Evolutionary conservation across 495 filamentous ascomycete species (phyloP).

Genomic region (Clohesyomyces aquaticus): DNA sequence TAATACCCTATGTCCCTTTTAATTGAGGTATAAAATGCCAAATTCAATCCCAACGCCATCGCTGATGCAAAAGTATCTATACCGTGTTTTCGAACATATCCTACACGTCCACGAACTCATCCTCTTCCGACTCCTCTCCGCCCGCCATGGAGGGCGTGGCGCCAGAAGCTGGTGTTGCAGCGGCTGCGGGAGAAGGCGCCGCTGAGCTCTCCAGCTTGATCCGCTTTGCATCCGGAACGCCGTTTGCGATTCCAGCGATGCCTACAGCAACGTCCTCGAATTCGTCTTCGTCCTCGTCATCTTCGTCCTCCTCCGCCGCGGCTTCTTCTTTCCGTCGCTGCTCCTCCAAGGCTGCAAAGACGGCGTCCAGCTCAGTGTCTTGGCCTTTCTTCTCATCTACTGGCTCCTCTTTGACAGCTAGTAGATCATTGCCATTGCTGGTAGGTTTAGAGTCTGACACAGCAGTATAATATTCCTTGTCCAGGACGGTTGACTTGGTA

Average conservation of each 20-base stretch:
- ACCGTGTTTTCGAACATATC: too few species aligned
- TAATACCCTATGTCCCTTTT: not conserved
- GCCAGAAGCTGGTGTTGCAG: slow-evolving; percentile 11
- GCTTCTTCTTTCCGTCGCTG: slow-evolving; percentile 41
- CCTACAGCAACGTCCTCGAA: slow-evolving; percentile 40
- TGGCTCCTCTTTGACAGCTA: slow-evolving; percentile 50
- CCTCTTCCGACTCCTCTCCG: slow-evolving; percentile 38
- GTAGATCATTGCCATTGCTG: slow-evolving; percentile 19
- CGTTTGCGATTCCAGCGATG: slow-evolving; percentile 1
- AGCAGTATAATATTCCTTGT: slow-evolving; percentile 36
- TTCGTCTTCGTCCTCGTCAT: slow-evolving; percentile 43
- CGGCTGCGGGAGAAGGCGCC: slow-evolving; percentile 21
- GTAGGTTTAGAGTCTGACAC: slow-evolving; percentile 16
- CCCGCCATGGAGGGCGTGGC: slow-evolving; percentile 10
- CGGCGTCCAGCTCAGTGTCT: slow-evolving; percentile 52
- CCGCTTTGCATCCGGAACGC: slow-evolving; percentile 34
- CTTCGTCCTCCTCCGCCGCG: slow-evolving; percentile 39
- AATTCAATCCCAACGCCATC: slow-evolving; percentile 25
- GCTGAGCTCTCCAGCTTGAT: slow-evolving; percentile 37
- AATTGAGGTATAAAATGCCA: slow-evolving; percentile 26
- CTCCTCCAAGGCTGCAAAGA: slow-evolving; percentile 58
- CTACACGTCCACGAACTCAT: slow-evolving; percentile 44
- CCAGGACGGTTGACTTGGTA: slow-evolving; percentile 76
- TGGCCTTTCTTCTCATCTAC: slow-evolving; percentile 61
- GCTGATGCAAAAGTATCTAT: slow-evolving; percentile 36